Evolutionary conservation across 2,329 filamentous ascomycete genomes (phyloP).

Genomic region (Penicillium griseofulvum): DNA sequence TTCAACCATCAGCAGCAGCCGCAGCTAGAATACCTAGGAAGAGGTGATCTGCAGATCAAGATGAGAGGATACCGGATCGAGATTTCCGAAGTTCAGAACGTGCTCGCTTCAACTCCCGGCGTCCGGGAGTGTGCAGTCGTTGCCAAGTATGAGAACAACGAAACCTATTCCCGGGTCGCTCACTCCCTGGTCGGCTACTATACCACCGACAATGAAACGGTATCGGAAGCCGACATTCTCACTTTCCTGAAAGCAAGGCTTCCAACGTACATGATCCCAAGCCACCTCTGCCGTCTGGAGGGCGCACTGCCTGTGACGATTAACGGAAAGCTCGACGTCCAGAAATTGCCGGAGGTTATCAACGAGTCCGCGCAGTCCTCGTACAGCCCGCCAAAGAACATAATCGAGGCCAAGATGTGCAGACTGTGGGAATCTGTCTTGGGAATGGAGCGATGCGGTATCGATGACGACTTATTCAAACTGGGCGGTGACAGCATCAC

Average conservation of each 20-base stretch:
- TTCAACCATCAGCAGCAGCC: not conserved
- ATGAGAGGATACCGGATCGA: not conserved
- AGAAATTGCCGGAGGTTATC: not conserved
- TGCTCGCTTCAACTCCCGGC: not conserved
- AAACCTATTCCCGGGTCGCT: not conserved
- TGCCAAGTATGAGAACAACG: not conserved
- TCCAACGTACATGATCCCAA: not conserved
- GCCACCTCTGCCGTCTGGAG: not conserved
- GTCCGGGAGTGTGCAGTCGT: not conserved
- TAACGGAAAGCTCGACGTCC: not conserved
- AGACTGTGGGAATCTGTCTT: not conserved
- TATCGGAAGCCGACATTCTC: not conserved
- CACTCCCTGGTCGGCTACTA: not conserved
- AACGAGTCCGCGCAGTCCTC: not conserved
- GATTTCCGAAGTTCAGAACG: not conserved
- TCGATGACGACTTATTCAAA: not conserved
- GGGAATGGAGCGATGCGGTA: not conserved
- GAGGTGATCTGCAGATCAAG: not conserved
- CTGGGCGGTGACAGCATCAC: not conserved
- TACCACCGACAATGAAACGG: not conserved
- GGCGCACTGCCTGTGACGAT: not conserved
- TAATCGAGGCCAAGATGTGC: not conserved
- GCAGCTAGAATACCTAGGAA: not conserved
- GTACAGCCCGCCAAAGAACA: not conserved
- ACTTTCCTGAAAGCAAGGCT: not conserved